A percentile compares a stretch with the other conserved stretches of the same genome.
Evolutionary conservation across 1,284 basidiomycete genomes (phyloP).

Genomic region (Ceratobasidium sp.): DNA sequence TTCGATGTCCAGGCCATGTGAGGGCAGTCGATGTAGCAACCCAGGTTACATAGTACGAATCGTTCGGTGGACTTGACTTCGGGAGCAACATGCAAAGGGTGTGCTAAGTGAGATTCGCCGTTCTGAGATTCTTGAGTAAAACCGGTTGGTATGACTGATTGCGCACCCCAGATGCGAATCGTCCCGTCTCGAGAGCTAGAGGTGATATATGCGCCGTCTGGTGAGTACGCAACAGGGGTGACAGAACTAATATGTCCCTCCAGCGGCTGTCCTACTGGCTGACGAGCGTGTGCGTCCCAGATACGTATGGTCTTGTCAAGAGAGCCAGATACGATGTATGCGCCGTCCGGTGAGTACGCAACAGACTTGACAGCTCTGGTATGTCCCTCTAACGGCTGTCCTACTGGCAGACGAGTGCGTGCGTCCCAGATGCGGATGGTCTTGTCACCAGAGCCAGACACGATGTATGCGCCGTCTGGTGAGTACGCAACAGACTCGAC

Average conservation of each 20-base stretch:
- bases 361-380: neutral
- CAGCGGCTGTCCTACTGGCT: neutral
- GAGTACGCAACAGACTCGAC: too few relatives aligned
- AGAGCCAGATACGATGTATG: slow-evolving; percentile 36
- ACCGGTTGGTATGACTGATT: neutral
- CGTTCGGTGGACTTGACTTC: too few relatives aligned
- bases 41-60: too few relatives aligned
- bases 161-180: slow-evolving; percentile 31
- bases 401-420: neutral
- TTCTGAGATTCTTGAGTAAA: neutral
- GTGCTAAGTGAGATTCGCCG: too few relatives aligned
- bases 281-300: slow-evolving; percentile 21
- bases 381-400: neutral
- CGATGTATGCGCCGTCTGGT: slow-evolving; percentile 9
- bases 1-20: too few relatives aligned
- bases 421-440: too few relatives aligned
- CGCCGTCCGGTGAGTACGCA: slow-evolving; percentile 34
- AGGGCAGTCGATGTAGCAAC: too few relatives aligned
- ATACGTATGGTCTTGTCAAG: slow-evolving; percentile 18
- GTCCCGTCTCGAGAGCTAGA: slow-evolving; percentile 41
- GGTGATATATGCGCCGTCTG: neutral
- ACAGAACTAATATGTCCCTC: neutral
- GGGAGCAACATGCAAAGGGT: too few relatives aligned
- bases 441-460: neutral
- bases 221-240: neutral